phyloP scores from a whole-genome alignment of 208 protist genomes.

The Strigomonas oncopelti region DNA sequence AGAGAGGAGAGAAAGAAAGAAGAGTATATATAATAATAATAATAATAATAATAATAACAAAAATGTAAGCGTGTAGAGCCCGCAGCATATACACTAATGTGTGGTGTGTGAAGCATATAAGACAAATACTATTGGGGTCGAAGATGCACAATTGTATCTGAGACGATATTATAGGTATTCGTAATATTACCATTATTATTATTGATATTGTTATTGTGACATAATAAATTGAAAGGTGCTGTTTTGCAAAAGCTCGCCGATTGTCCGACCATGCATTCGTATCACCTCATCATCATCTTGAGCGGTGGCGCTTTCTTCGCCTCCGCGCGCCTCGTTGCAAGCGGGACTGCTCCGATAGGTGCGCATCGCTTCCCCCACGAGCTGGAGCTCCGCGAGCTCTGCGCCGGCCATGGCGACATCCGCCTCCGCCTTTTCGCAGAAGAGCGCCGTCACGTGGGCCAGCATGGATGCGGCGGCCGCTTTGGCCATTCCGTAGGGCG shows the following conservation, averaged over 20 bases:
- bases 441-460: constrained; percentile 18
- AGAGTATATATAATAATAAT: not conserved
- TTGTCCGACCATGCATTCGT: not conserved
- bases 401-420: constrained; percentile 12
- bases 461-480: constrained; percentile 71
- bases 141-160: too few relatives aligned
- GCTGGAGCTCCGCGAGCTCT: constrained; percentile 19
- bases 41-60: not conserved
- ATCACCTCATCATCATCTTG: constrained; percentile 5
- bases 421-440: constrained; percentile 9
- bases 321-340: not conserved
- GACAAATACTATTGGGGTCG: too few relatives aligned
- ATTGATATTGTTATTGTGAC: too few relatives aligned
- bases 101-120: too few relatives aligned
- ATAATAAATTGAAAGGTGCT: too few relatives aligned
- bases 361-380: constrained; percentile 32
- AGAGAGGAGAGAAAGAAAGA: constrained; percentile 5
- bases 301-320: not conserved
- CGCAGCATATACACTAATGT: too few relatives aligned
- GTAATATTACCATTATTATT: too few relatives aligned
- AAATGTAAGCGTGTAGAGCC: not conserved
- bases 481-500: constrained; percentile 69
- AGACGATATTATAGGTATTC: too few relatives aligned
- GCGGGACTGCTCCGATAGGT: constrained; percentile 21
- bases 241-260: too few relatives aligned